Base-by-base conservation (phyloP, 495 filamentous ascomycete genomes). In the Symbiotaphrina buchneri region DNA sequence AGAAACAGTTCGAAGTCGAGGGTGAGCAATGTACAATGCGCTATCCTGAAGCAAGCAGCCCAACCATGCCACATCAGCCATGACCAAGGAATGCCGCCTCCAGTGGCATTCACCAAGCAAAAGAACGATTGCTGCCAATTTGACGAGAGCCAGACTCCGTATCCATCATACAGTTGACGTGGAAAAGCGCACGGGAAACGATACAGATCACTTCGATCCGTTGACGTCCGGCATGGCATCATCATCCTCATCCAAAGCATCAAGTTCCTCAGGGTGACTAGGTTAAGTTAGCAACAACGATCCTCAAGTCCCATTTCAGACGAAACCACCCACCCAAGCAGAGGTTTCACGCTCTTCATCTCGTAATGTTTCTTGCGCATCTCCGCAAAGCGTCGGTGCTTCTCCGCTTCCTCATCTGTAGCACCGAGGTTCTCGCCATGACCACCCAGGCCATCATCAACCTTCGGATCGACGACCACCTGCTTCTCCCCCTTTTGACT, bases 321-420 rank as follows among this genome's bases (percentile, higher is more conserved):
- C 10, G 13, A 20, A 4, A 11, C 24, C 29, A 58, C 65, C 35
- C 50, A 76, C 74, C 82, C 87, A 37, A 97, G 63, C 33, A 95
- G 52, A 42, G 73, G 65, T 39, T 84, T 91, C 15, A 95, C 81
- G 45, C 87, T 75, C 60, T 68, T 82, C 90, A 97, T 95, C 60
- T 95, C 90, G 49, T 97, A 97, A 49, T 97, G 87, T 54, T 68
- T 80, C 66, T 82, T 92, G 48, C 87, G 63, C 59, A 80, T 63
- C 54, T 77, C 61, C 55, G 92, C 84, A 45, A 97, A 97, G 48
- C 74, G 64, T 37, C 65, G 65, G 46, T 97, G 87, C 57, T 93
- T 91, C 58, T 79, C 81, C 35, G 55, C 54, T 41, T 87, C 83
- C 50, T 93, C 84, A 21, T 71, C 61, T 16, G 61, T 70, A 43